phyloP scores from a whole-genome alignment of 495 filamentous ascomycete species.

The Podospora anserina region DNA sequence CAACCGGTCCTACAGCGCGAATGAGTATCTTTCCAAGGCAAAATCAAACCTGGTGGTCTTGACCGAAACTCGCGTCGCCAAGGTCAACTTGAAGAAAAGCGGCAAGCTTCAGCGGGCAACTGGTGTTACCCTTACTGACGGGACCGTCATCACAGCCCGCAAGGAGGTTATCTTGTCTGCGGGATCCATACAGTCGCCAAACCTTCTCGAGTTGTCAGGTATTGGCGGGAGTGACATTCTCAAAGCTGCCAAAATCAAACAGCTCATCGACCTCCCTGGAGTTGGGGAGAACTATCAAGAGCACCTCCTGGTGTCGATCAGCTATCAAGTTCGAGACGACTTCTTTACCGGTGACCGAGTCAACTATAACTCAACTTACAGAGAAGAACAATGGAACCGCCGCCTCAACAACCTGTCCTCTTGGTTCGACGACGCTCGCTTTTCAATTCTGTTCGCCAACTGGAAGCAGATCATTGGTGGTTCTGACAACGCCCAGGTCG shows the following conservation, averaged over 20 bases:
- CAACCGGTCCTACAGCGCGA: slow-evolving; percentile 40
- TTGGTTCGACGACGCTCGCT: slow-evolving; percentile 29
- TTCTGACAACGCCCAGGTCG: background rate
- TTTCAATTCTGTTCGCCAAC: slow-evolving; percentile 25
- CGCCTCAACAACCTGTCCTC: slow-evolving; percentile 21
- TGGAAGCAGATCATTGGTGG: slow-evolving; percentile 20
- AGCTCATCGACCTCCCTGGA: slow-evolving; percentile 44
- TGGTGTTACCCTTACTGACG: slow-evolving; percentile 32
- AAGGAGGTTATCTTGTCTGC: slow-evolving; percentile 56
- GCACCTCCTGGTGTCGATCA: slow-evolving; percentile 37
- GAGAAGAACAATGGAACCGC: slow-evolving; percentile 23
- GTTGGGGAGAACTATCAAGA: slow-evolving; percentile 54
- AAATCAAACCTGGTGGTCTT: slow-evolving; percentile 25
- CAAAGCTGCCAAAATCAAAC: slow-evolving; percentile 35
- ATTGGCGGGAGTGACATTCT: slow-evolving; percentile 45
- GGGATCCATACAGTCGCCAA: slow-evolving; percentile 50
- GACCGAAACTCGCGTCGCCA: slow-evolving; percentile 23
- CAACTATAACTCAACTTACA: slow-evolving; percentile 24
- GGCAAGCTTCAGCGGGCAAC: slow-evolving; percentile 19
- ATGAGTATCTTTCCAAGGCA: slow-evolving; percentile 26
- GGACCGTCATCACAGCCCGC: slow-evolving; percentile 34
- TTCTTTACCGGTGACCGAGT: slow-evolving; percentile 27
- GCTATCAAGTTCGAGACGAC: slow-evolving; percentile 26
- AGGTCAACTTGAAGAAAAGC: slow-evolving; percentile 22
- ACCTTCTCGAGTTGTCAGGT: slow-evolving; percentile 57